Conservation (phyloP, 2,329 filamentous ascomycete genomes). For the Alternaria longipes region DNA sequence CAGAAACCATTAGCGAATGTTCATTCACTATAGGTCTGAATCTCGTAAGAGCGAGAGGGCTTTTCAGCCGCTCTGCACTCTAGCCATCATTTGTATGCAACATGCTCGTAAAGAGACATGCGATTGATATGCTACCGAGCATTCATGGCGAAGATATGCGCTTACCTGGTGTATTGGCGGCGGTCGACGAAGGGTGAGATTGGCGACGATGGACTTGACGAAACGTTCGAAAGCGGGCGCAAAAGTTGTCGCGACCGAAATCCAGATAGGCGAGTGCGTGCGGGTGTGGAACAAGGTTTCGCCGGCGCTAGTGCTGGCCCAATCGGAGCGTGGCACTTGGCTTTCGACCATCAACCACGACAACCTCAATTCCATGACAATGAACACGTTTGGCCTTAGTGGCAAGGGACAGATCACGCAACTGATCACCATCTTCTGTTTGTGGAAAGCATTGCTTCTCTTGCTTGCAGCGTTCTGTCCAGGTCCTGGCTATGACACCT, state of each 20-base stretch:
- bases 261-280: conserved; percentile 32
- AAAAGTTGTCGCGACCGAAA: conserved; percentile 29
- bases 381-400: conserved; percentile 1
- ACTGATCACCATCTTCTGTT: conserved; percentile 57
- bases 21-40: conserved; percentile 65
- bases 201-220: conserved; percentile 34
- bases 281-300: conserved; percentile 15
- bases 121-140: conserved; percentile 46
- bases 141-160: conserved; percentile 41
- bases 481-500: conserved; percentile 80
- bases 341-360: conserved; percentile 8
- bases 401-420: conserved; percentile 9
- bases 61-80: conserved; percentile 50
- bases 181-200: conserved; percentile 45
- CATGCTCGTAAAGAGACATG: conserved; percentile 44
- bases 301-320: conserved; percentile 27
- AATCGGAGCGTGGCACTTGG: conserved; percentile 20
- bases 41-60: conserved; percentile 52
- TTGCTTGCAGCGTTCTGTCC: conserved; percentile 66
- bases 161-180: conserved; percentile 51
- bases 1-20: conserved; percentile 94
- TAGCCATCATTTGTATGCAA: conserved; percentile 49
- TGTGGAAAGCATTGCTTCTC: conserved; percentile 76
- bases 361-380: neutral
- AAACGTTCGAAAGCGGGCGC: conserved; percentile 22